Conservation (phyloP, 2,329 filamentous ascomycete species). For the Delphinella strobiligena region DNA sequence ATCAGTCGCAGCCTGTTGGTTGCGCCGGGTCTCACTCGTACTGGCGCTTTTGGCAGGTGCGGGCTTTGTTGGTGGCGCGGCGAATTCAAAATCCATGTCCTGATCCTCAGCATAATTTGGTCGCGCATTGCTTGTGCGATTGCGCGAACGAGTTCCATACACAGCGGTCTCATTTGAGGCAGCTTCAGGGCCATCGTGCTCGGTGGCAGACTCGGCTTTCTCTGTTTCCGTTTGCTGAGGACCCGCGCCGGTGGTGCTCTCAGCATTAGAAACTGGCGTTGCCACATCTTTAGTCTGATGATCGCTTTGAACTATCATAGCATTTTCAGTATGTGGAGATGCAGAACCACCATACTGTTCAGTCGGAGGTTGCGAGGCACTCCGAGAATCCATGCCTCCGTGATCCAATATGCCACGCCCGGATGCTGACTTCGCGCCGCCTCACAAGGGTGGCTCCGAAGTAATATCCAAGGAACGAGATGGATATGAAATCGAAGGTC, state of each 20-base stretch:
- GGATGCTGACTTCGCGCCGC: too few species aligned
- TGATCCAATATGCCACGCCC: too few species aligned
- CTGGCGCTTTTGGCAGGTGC: constrained; percentile 22
- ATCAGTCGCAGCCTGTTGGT: constrained; percentile 41
- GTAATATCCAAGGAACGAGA: too few species aligned
- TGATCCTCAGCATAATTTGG: constrained; percentile 88
- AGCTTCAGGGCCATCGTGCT: constrained; percentile 10
- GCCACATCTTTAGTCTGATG: not conserved
- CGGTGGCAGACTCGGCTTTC: not conserved
- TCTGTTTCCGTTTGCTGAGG: not conserved
- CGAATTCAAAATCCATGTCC: constrained; percentile 75
- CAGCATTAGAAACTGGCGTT: not conserved
- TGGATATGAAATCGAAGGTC: too few species aligned
- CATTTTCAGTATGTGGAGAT: not conserved
- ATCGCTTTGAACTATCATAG: not conserved
- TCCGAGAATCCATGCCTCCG: not conserved
- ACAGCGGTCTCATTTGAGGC: constrained; percentile 39
- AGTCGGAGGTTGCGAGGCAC: too few species aligned
- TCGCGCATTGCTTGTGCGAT: constrained; percentile 66
- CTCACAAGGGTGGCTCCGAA: too few species aligned
- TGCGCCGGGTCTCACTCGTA: constrained; percentile 19
- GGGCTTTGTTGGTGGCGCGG: constrained; percentile 42
- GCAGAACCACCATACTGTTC: not conserved
- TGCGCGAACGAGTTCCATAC: constrained; percentile 90
- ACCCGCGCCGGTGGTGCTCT: not conserved